Evolutionary conservation across 1,139 yeast species (phyloP), one percentile per base, ranked within the genome.

Genomic region (Pichia sp.): DNA sequence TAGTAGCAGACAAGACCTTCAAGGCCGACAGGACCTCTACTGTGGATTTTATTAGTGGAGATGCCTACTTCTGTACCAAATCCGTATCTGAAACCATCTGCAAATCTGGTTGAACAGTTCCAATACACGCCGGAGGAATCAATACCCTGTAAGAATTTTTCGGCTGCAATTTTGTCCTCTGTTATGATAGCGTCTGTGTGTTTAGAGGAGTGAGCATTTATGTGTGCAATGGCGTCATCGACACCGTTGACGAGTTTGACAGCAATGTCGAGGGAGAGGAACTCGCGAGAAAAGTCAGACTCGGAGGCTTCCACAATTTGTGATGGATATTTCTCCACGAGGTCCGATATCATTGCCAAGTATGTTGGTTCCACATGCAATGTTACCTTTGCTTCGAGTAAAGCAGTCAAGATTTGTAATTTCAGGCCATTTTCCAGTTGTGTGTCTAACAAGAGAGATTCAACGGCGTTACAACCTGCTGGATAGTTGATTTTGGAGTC

Each of bases 61-160:
- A 93, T 88, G 27, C 99, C 99, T 21, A 93, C 98, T 60, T 93
- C 99, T 8, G 98, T 82, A 36, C 99, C 99, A 56, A 93, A 91
- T 0, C 99, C 99, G 55, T 87, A 93, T 56, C 98, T 74, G 67
- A 86, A 91, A 2, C 99, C 99, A 61, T 93, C 99, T 9, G 98
- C 97, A 62, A 93, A 93, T 55, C 99, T 71, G 3, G 97, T 86
- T 9, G 95, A 83, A 35, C 94, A 88, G 56, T 93, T 93, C 96
- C 97, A 88, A 64, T 86, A 93, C n/a, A 91, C 95, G 39, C 97
- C 96, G 3, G 97, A 84, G 6, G 96, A 84, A 58, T 93, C 98
- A 29, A 93, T 73, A 21, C 88, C 94, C 58, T 79, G 78, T 52
- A 88, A 61, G 62, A 91, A 93, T 42, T 60, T 61, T 31, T 84